These are phyloP conservation scores for Amanita phalloides DNA, from an alignment of 768 basidiomycete genomes.

Conservation along the genomic window DNA sequence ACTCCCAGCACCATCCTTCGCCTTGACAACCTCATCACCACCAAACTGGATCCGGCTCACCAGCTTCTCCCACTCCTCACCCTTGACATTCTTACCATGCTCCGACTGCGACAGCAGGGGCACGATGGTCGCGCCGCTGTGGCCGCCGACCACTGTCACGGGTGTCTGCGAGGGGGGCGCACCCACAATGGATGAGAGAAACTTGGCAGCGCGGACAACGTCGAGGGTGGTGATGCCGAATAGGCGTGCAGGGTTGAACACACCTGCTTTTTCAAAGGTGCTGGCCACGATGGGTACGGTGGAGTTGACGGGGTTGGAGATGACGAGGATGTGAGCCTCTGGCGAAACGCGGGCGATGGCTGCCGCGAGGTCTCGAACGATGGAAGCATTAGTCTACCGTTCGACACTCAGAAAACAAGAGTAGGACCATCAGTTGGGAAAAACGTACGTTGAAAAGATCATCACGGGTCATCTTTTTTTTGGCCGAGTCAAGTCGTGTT, in stretches of 20 bases:
- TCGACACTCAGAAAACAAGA: not conserved
- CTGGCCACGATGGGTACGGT: constrained; percentile 96
- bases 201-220: constrained; percentile 91
- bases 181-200: constrained; percentile 65
- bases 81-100: constrained; percentile 60
- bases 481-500: not conserved
- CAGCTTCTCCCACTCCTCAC: constrained; percentile 66
- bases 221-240: constrained; percentile 99
- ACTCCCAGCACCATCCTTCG: constrained; percentile 91
- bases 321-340: constrained; percentile 89
- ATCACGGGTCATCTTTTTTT: constrained; percentile 86
- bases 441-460: constrained; percentile 85
- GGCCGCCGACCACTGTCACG: constrained; percentile 89
- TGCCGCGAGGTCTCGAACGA: constrained; percentile 91
- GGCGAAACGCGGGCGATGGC: constrained; percentile 82
- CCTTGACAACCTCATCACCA: constrained; percentile 98
- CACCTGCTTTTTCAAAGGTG: constrained; percentile 84
- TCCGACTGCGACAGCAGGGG: constrained; percentile 82
- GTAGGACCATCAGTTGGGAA: not conserved
- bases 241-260: constrained; percentile 79
- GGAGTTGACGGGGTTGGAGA: constrained; percentile 98
- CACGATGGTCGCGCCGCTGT: constrained; percentile 96
- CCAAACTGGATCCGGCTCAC: constrained; percentile 95
- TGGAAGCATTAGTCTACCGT: constrained; percentile 86
- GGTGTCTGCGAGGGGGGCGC: constrained; percentile 53